phyloP scores from a whole-genome alignment of 345 rosid species.

The Camelina hispida region DNA sequence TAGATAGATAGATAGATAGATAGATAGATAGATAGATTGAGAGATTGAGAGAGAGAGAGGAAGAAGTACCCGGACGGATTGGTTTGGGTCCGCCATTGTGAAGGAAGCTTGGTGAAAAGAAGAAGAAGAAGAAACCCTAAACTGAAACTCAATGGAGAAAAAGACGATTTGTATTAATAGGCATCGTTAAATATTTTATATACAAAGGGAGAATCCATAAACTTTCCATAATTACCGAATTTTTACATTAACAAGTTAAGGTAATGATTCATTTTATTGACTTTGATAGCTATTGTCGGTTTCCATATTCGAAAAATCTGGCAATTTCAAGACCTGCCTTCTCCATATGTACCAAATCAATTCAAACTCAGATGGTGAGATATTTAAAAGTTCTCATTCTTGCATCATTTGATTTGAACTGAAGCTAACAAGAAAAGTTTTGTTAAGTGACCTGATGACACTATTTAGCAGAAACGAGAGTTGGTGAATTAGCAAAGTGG shows the following conservation, averaged over 20 bases:
- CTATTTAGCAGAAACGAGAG: background rate
- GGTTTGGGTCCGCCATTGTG: conserved; percentile 29
- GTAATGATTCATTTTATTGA: background rate
- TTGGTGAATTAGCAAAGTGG: background rate
- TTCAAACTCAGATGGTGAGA: too few relatives aligned
- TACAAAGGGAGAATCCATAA: background rate
- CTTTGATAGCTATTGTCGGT: background rate
- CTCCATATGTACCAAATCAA: background rate
- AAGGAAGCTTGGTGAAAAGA: conserved; percentile 24
- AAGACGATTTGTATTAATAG: background rate
- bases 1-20: too few relatives aligned
- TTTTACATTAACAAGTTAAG: background rate
- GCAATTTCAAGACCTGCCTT: background rate
- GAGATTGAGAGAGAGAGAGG: background rate
- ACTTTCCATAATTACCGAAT: conserved; percentile 1
- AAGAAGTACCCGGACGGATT: conserved; percentile 28
- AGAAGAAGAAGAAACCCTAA: conserved; percentile 19
- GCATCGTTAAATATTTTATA: conserved; percentile 17
- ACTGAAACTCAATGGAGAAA: background rate
- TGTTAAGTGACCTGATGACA: too few relatives aligned
- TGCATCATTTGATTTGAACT: too few relatives aligned
- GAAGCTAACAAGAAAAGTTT: too few relatives aligned
- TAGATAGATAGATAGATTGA: too few relatives aligned
- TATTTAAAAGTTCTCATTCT: too few relatives aligned
- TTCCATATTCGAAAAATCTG: conserved; percentile 6